These are phyloP conservation scores for Flaveria ramosissima DNA, from an alignment of 129 eudicot genomes.

Conservation along the genomic window DNA sequence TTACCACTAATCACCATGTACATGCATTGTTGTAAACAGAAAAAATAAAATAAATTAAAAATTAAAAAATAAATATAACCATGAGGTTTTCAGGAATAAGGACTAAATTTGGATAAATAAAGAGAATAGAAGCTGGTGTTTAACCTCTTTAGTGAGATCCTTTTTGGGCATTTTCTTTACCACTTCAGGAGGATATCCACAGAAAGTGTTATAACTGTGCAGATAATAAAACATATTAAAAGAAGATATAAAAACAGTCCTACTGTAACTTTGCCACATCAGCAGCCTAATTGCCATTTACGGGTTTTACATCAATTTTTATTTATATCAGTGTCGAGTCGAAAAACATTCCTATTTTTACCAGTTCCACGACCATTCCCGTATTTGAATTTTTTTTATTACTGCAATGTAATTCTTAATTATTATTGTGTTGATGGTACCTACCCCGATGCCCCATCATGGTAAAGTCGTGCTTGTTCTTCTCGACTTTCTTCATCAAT, in stretches of 20 bases:
- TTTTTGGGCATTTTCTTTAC: conserved; percentile 77
- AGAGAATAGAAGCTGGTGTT: neutral
- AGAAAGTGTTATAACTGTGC: conserved; percentile 67
- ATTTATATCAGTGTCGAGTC: too few species aligned
- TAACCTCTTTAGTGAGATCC: conserved; percentile 68
- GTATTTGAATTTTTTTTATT: neutral
- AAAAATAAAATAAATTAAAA: neutral
- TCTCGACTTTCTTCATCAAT: conserved; percentile 80
- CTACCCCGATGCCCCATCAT: conserved; percentile 64
- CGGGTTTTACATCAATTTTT: neutral
- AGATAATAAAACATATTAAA: conserved; percentile 6
- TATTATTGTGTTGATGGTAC: conserved; percentile 15
- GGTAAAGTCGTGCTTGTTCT: conserved; percentile 82
- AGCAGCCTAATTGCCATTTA: conserved; percentile 7
- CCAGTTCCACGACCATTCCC: neutral
- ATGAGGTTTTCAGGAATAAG: neutral
- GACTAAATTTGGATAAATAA: neutral
- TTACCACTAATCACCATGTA: neutral
- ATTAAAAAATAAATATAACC: neutral
- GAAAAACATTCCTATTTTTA: too few species aligned
- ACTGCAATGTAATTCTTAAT: neutral
- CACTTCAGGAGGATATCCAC: conserved; percentile 60
- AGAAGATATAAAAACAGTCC: neutral
- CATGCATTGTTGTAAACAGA: neutral
- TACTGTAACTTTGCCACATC: conserved; percentile 9